Base-by-base conservation (phyloP, 768 basidiomycete genomes). In the Cystobasidium onofrii region DNA sequence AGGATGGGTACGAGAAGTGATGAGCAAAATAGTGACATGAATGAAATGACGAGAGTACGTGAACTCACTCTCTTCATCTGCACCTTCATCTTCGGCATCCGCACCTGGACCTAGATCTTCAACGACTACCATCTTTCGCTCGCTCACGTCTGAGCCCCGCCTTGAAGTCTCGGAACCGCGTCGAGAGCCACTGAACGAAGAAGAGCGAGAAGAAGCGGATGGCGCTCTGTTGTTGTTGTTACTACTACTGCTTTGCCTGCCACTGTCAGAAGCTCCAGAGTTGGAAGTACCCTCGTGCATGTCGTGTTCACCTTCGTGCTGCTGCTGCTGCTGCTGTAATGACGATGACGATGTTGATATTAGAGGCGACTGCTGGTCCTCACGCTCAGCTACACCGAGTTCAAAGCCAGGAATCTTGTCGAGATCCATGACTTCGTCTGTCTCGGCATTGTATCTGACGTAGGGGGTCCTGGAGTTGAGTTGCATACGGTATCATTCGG, bases 401-500 rank as follows among this genome's bases (percentile, higher is more conserved):
- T 75, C 76, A 63, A 79, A 77, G 18, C 79, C 79, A 13, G 79
- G 79, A 39, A 79, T 79, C 67, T 79, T 74, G 76, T 79, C 78
- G 12, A 79, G 60, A 65, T 79, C 77, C 78, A 77, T 77, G 39
- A 79, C 79, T 34, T 74, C 65, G 64, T 79, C 79, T 17, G 76
- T 79, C 46, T 79, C 79, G 1, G 79, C 75, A 67, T 79, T 75
- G 78, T 79, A 79, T n/a, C 76, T 65, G 6, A 79, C 78, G 54
- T 76, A 79, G 13, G 39, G 34, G 12, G 66, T 64, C 41, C 57
- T 60, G 27, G 6, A 60, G 9, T 12, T 12, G 54, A n/a, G 54
- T 23, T 57, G 55, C n/a, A 23, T n/a, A 25, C 55, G 55, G n/a
- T n/a, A n/a, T n/a, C n/a, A n/a, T n/a, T n/a, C n/a, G n/a, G n/a